Evolutionary conservation across 176 grass and related monocot genomes (phyloP).

Genomic region (Aechmea fasciata): DNA sequence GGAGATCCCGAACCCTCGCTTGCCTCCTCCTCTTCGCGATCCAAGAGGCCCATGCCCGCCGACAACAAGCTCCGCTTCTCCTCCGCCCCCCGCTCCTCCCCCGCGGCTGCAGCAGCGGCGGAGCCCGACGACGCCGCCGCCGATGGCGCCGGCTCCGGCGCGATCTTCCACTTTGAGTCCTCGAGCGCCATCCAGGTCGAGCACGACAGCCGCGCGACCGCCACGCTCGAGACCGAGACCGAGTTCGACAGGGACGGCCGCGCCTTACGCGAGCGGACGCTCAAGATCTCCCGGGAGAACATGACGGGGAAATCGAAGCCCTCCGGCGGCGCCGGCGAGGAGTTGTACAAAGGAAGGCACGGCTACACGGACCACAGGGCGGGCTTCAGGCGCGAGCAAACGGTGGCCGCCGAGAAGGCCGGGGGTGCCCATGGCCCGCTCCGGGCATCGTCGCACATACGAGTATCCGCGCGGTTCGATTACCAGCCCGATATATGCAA

Average conservation of each 20-base stretch:
- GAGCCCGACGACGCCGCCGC: constrained; percentile 4
- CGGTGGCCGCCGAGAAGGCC: constrained; percentile 75
- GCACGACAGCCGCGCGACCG: constrained; percentile 59
- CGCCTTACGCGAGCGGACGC: constrained; percentile 67
- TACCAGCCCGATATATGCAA: constrained; percentile 94
- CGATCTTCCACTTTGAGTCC: constrained; percentile 67
- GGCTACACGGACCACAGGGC: constrained; percentile 87
- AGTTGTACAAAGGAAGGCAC: constrained; percentile 69
- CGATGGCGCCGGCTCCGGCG: background rate
- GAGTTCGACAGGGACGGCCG: constrained; percentile 60
- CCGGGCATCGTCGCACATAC: constrained; percentile 64
- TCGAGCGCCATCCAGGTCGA: constrained; percentile 66
- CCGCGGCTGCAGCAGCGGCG: background rate
- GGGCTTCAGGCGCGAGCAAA: constrained; percentile 75
- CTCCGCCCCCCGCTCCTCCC: constrained; percentile 20
- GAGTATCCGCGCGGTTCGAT: constrained; percentile 60
- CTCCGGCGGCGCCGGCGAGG: constrained; percentile 10
- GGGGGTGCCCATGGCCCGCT: constrained; percentile 66
- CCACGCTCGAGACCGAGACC: constrained; percentile 77
- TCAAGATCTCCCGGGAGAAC: constrained; percentile 52
- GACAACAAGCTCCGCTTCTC: constrained; percentile 74
- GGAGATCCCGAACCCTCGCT: constrained; percentile 5
- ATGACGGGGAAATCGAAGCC: constrained; percentile 52
- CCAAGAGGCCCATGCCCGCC: constrained; percentile 23
- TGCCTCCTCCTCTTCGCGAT: constrained; percentile 16